phyloP scores from a whole-genome alignment of 2,329 filamentous ascomycete genomes.

The Cercospora canescens region DNA sequence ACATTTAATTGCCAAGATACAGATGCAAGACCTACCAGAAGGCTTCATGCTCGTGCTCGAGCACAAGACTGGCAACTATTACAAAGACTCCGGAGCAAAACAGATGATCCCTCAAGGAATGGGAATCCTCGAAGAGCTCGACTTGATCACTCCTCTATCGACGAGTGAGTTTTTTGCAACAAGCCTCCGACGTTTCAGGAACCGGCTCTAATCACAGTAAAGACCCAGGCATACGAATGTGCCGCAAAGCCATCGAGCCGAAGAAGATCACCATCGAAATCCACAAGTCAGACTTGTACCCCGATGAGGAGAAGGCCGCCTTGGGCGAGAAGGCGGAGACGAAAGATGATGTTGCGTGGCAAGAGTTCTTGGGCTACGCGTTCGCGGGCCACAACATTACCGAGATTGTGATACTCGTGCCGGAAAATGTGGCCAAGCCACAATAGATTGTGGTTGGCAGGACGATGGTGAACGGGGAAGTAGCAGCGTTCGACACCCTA shows the following conservation, averaged over 20 bases:
- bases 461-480: not conserved
- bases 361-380: conserved; percentile 14
- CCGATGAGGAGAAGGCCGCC: conserved; percentile 10
- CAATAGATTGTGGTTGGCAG: not conserved
- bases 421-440: not conserved
- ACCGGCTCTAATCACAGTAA: too few relatives aligned
- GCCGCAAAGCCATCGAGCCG: conserved; percentile 15
- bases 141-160: conserved; percentile 16
- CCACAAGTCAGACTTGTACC: conserved; percentile 19
- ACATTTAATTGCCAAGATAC: not conserved
- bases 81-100: not conserved
- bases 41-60: conserved; percentile 13
- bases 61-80: conserved; percentile 19
- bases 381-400: conserved; percentile 16
- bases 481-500: too few relatives aligned
- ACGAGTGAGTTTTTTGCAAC: conserved; percentile 1
- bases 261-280: conserved; percentile 17
- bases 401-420: conserved; percentile 12
- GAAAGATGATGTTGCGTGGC: conserved; percentile 20
- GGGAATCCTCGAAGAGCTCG: conserved; percentile 11
- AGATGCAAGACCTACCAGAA: not conserved
- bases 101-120: conserved; percentile 18
- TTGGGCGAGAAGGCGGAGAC: not conserved
- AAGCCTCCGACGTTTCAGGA: too few relatives aligned
- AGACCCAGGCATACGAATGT: conserved; percentile 18